Conservation (phyloP, 1,139 yeast genomes). For the Candida tropicalis region DNA sequence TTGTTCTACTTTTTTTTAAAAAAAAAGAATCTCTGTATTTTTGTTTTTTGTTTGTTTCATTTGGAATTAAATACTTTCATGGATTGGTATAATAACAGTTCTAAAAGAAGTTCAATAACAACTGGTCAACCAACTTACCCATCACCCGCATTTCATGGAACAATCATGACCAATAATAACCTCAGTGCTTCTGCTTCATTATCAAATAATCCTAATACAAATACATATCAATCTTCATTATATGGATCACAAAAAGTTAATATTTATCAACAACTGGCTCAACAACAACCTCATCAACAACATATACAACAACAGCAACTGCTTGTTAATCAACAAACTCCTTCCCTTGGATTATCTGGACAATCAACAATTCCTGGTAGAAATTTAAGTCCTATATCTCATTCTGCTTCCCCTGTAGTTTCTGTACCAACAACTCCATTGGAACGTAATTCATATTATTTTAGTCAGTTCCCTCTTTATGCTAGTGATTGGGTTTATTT, state of each 20-base stretch:
- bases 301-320: neutral
- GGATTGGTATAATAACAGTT: conserved; percentile 22
- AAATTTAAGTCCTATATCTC: conserved; percentile 10
- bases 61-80: too few relatives aligned
- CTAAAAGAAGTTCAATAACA: conserved; percentile 17
- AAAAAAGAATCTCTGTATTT: conserved; percentile 1
- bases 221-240: neutral
- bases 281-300: conserved; percentile 3
- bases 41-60: too few relatives aligned
- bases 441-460: conserved; percentile 54
- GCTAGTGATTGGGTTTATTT: conserved; percentile 66
- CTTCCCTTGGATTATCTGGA: conserved; percentile 3
- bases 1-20: too few relatives aligned
- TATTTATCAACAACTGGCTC: neutral
- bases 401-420: conserved; percentile 6
- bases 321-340: neutral
- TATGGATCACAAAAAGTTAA: neutral
- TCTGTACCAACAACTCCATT: conserved; percentile 14
- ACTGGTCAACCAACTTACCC: conserved; percentile 8
- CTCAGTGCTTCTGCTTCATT: conserved; percentile 8
- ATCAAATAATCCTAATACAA: neutral
- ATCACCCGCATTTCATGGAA: conserved; percentile 12
- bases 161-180: conserved; percentile 8
- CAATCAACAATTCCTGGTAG: conserved; percentile 2
- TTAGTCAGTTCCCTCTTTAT: conserved; percentile 64